Evolutionary conservation across 2,329 filamentous ascomycete genomes (phyloP).

Genomic region (Claviceps paspali): DNA sequence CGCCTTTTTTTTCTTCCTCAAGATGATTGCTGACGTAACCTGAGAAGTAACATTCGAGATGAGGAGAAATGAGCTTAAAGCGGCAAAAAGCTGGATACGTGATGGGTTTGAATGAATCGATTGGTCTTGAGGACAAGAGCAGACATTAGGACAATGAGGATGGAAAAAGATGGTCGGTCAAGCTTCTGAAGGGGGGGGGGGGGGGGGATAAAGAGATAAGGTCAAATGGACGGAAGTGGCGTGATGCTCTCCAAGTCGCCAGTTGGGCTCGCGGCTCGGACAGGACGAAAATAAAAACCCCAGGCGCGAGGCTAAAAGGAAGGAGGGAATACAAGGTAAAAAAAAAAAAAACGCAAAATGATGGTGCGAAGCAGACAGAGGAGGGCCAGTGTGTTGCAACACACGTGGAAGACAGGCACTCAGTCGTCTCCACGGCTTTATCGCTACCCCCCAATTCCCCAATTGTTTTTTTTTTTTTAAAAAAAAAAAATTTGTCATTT

Average conservation of each 20-base stretch:
- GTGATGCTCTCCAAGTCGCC: not conserved
- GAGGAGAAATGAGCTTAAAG: not conserved
- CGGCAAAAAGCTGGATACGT: not conserved
- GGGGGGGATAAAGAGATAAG: not conserved
- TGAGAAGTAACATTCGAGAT: not conserved
- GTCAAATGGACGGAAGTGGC: not conserved
- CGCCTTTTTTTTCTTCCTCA: slow-evolving; percentile 1
- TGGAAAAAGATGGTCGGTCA: slow-evolving; percentile 1
- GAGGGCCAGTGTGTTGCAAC: too few species aligned
- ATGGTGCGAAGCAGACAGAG: too few species aligned
- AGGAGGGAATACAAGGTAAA: too few species aligned
- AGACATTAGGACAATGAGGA: slow-evolving; percentile 3
- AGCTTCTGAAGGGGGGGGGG: not conserved
- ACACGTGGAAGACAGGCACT: too few species aligned
- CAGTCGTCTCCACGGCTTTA: too few species aligned
- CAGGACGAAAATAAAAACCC: not conserved
- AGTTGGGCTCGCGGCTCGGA: too few species aligned
- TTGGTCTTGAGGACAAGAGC: not conserved
- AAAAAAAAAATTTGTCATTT: too few species aligned
- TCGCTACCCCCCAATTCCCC: too few species aligned
- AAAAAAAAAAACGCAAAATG: too few species aligned
- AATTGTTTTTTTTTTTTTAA: too few species aligned
- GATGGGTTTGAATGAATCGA: not conserved
- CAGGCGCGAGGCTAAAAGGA: too few species aligned
- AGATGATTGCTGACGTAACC: slow-evolving; percentile 1